Percentiles rank a stretch among this genome's conserved stretches.
Conservation (phyloP, 805 yeast genomes). For the Wickerhamomyces mucosus region DNA sequence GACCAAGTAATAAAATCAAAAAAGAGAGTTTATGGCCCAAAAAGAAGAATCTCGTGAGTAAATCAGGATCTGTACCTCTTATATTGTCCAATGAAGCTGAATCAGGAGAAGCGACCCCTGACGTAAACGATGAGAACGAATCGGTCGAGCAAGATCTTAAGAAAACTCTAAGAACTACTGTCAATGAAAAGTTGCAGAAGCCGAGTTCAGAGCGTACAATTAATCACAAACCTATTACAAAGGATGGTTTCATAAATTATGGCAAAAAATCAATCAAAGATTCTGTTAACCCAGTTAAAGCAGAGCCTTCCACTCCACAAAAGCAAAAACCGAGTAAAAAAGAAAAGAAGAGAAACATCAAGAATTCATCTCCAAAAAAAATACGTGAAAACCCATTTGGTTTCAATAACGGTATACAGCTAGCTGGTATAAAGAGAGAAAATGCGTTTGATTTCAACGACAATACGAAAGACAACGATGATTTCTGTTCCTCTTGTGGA, state of each 20-base stretch:
- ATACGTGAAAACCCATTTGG: slow-evolving; percentile 35
- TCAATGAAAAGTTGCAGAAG: slow-evolving; percentile 13
- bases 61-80: no score
- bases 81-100: no score
- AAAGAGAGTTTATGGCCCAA: slow-evolving; percentile 47
- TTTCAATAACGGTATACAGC: slow-evolving; percentile 23
- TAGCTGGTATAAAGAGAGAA: slow-evolving; percentile 25
- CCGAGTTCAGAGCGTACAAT: slow-evolving; percentile 14
- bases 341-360: slow-evolving; percentile 15
- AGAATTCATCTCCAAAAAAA: slow-evolving; percentile 21
- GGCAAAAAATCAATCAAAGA: slow-evolving; percentile 6
- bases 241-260: slow-evolving; percentile 5
- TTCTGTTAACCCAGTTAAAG: slow-evolving; percentile 1
- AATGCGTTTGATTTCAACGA: slow-evolving; percentile 21
- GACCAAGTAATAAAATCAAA: slow-evolving; percentile 51
- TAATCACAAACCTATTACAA: slow-evolving; percentile 2
- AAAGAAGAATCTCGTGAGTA: slow-evolving; percentile 18
- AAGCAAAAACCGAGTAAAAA: slow-evolving; percentile 2
- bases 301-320: slow-evolving; percentile 7
- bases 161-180: slow-evolving; percentile 6
- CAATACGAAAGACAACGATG: slow-evolving; percentile 53
- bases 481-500: slow-evolving; percentile 86
- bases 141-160: slow-evolving; percentile 9
- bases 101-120: no score
- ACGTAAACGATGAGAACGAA: no score